Conservation (phyloP, 805 yeast genomes). For the Suhomyces pyralidae region DNA sequence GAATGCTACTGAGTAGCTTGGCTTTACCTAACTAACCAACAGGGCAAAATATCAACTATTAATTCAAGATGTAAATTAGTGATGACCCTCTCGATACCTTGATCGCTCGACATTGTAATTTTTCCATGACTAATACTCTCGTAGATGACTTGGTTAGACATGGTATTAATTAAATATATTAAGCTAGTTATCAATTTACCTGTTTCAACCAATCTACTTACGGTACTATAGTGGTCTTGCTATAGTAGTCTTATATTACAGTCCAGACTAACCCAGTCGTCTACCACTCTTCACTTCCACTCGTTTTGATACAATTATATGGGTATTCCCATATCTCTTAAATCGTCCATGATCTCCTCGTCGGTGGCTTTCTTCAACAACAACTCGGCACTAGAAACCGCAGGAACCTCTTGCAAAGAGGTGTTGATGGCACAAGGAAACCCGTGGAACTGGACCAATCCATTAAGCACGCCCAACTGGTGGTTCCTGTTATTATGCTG, state of each 20-base stretch:
- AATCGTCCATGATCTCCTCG: constrained; percentile 73
- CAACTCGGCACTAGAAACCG: constrained; percentile 27
- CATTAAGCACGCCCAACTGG: constrained; percentile 69
- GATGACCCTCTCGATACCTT: no score
- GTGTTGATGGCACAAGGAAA: constrained; percentile 75
- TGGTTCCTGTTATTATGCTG: constrained; percentile 64
- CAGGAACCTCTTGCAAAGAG: constrained; percentile 21
- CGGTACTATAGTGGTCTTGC: neutral
- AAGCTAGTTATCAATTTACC: no score
- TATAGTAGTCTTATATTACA: neutral
- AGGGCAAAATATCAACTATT: no score
- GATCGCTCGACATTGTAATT: no score
- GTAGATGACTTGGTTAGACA: no score
- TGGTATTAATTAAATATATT: no score
- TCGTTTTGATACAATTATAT: neutral
- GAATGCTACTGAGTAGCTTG: no score
- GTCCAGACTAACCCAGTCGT: neutral
- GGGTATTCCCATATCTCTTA: constrained; percentile 57
- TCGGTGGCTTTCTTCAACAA: constrained; percentile 56
- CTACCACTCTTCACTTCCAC: neutral
- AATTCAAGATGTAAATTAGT: no score
- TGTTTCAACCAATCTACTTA: no score
- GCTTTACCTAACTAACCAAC: no score
- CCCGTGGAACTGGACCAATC: constrained; percentile 64
- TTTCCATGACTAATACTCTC: no score